Evolutionary conservation across 805 yeast genomes (phyloP), one percentile per base, ranked within the genome.

Genomic region (Ogataea zsoltii): DNA sequence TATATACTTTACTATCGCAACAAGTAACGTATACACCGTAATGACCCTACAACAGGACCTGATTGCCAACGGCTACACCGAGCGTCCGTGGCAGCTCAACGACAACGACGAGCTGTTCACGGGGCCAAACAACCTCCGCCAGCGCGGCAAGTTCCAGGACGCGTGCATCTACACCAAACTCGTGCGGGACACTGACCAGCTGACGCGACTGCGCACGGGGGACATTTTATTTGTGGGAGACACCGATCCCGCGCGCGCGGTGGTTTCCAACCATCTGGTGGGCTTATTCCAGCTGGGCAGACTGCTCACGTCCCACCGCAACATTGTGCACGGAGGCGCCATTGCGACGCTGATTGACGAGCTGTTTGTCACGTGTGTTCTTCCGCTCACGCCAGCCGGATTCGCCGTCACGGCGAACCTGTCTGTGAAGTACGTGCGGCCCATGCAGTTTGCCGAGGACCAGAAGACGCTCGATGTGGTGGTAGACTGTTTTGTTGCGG

Each of bases 321-420:
- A 79, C 35, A 68, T 73, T 38, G 66, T 78, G 33, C 83, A 78
- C 54, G 79, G 79, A 42, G 83, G 83, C 1, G 67, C 77, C 14
- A 63, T 76, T n/a, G 71, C 80, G 3, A 76, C 82, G 3, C 62
- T 78, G 7, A 57, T 78, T 10, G 83, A 78, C 53, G 83, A 77
- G 55, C 77, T 74, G 2, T 66, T 77, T 41, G 76, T 79, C 46
- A 56, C 70, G n/a, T 74, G 76, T 38, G 80, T 76, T 14, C 70
- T 78, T 49, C 73, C 80, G 3, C 51, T 65, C 15, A 67, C 78
- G 16, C 77, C 76, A 0, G 63, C 70, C 10, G 35, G 46, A 38
- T 67, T 65, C 41, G 82, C 82, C 9, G 79, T 76, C n/a, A 78
- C 83, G 6, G 81, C 76, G 2, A 65, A 60, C 28, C 59, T 78